phyloP scores from a whole-genome alignment of 2,329 filamentous ascomycete species.

The Xylaria sp. region DNA sequence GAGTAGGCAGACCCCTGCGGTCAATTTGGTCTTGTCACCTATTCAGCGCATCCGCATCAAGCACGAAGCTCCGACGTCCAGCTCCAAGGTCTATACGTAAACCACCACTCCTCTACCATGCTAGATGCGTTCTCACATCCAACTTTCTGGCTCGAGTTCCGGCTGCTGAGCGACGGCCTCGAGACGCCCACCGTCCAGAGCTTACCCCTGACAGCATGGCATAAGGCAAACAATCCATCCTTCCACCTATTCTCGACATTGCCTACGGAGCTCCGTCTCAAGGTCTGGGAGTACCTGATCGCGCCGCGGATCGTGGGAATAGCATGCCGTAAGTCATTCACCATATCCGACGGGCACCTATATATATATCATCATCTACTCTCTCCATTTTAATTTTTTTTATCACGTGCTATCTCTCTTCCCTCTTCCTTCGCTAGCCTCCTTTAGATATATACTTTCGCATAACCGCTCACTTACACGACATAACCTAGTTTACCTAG shows the following conservation, averaged over 20 bases:
- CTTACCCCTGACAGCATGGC: constrained; percentile 33
- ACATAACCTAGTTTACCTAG: constrained; percentile 16
- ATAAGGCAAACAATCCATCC: constrained; percentile 25
- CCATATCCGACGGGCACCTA: neutral
- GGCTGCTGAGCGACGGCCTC: constrained; percentile 56
- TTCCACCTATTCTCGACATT: constrained; percentile 53
- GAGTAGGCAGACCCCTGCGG: neutral
- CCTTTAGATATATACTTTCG: neutral
- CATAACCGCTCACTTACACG: constrained; percentile 4
- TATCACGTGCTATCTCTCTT: neutral
- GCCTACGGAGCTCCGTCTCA: constrained; percentile 59
- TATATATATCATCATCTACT: neutral
- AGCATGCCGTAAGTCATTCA: constrained; percentile 53
- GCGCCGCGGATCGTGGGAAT: constrained; percentile 58
- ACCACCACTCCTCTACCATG: constrained; percentile 10
- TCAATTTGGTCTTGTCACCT: neutral
- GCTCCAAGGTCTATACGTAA: neutral
- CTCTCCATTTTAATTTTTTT: neutral
- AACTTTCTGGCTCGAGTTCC: constrained; percentile 59
- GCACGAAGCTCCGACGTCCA: neutral
- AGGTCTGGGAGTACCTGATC: constrained; percentile 58
- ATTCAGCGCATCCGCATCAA: neutral
- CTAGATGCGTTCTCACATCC: constrained; percentile 19
- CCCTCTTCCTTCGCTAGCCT: neutral
- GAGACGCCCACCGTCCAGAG: constrained; percentile 37